Base-by-base conservation (phyloP, 2,329 filamentous ascomycete genomes). In the Cercospora zeae-maydis region DNA sequence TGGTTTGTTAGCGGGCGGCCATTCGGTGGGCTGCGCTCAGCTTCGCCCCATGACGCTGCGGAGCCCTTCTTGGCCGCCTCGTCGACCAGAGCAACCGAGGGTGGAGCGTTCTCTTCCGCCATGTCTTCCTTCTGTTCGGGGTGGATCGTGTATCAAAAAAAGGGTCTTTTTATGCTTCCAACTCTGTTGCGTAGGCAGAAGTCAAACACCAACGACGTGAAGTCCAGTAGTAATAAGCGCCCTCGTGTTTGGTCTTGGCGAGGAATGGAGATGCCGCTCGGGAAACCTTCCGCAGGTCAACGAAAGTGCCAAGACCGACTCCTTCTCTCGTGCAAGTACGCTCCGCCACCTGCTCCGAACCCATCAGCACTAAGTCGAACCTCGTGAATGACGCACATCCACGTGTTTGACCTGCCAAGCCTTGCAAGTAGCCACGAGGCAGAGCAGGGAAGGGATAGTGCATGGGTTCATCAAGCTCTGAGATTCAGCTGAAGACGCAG, bases 1-100 rank as follows among this genome's bases (percentile, higher is more conserved):
- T 59, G 56, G 56, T 58, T 51, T n/a, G n/a, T n/a, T 19, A 49
- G 39, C 31, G 56, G 56, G 31, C 56, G 37, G 39, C 49, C 31
- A 13, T 16, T 33, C 24, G 56, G 37, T n/a, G 42, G 30, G 16
- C 24, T 49, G 42, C 21, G 16, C 7, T 39, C 39, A 10, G 16
- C 14, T n/a, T 52, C 53, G 58, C 47, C 55, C 61, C 55, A 63
- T 47, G 55, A 21, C 56, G 34, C 33, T 36, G 57, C 51, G 55
- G 45, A 39, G 34, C 54, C 56, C 47, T 63, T 58, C 42, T 61
- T 56, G 52, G 57, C 61, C 31, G 45, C 53, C 53, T 63, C 37
- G 33, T 55, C 56, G 13, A 59, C 57, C 56, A 45, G n/a, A n/a
- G n/a, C 27, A 7, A 27, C 36, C 10, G 47, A 30, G 9, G 55